These are phyloP conservation scores for Solanum sejunctum DNA, from an alignment of 257 asterid genomes.

Conservation along the genomic window DNA sequence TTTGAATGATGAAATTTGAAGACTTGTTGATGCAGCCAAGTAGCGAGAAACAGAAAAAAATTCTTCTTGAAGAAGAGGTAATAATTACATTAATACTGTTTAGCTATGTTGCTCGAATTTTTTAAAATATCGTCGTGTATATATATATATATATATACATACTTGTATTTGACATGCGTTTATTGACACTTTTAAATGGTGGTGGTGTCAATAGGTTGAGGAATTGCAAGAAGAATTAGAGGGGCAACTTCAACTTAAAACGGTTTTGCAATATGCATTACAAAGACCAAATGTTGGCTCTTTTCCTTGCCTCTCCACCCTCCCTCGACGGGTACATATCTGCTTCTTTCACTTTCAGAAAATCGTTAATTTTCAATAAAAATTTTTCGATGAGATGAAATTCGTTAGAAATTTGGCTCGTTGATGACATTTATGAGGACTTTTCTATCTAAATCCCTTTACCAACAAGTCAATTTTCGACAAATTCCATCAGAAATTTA, in stretches of 20 bases:
- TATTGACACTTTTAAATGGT: background rate
- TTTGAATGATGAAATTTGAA: conserved; percentile 66
- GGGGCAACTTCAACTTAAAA: conserved; percentile 53
- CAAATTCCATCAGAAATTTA: background rate
- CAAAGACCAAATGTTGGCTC: conserved; percentile 48
- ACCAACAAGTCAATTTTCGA: background rate
- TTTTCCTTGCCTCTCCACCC: conserved; percentile 48
- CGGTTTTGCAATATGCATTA: conserved; percentile 64
- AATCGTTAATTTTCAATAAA: background rate
- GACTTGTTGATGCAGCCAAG: conserved; percentile 73
- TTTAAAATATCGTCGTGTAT: background rate
- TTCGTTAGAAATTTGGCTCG: background rate
- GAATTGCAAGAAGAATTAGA: conserved; percentile 50
- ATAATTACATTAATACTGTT: background rate
- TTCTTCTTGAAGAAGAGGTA: conserved; percentile 54
- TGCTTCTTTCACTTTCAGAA: background rate
- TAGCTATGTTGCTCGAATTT: background rate
- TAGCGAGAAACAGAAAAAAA: conserved; percentile 32
- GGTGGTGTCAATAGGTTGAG: conserved; percentile 22
- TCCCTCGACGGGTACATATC: conserved; percentile 27
- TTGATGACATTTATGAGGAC: background rate
- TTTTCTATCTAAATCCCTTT: background rate
- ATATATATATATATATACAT: background rate
- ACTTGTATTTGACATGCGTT: background rate
- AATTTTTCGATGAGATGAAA: background rate